Base-by-base conservation (phyloP, 495 filamentous ascomycete species). In the Letharia lupina region DNA sequence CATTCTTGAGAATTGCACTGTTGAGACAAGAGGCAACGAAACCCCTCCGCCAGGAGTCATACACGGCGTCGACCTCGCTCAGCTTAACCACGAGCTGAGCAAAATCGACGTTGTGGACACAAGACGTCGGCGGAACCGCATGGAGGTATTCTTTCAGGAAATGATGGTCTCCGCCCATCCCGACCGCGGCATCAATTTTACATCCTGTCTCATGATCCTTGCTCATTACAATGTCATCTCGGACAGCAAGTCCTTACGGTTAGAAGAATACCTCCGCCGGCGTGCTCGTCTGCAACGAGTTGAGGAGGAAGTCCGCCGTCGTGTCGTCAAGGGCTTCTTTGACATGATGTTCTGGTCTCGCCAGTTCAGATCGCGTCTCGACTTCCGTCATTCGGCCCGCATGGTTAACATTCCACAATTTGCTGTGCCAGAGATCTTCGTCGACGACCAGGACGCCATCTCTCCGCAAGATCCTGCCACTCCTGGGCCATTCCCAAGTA, bases 211-310 rank as follows among this genome's bases (percentile, higher is more conserved):
- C 59, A 93, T 99, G 90, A 96, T 96, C 64, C 82, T 99, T 23
- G 93, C 95, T 20, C 95, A 99, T 77, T 94, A 98, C 81, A 99
- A 99, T 67, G 91, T 99, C 72, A 99, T 99, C 73, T 96, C 86
- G 68, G 94, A 99, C 79, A 97, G 86, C 79, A 97, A 97, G 80
- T 94, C 91, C 77, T 76, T 99, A 70, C 85, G 86, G 44, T 84
- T 99, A 4, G 93, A 99, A 72, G 94, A 99, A 72, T 99, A 94
- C 77, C 80, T 99, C 35, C 89, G 93, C 54, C 91, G 94, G 31
- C 89, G 92, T 31, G 88, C 91, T 45, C 86, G 93, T 39, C 81
- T 99, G 20, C 91, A 96, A 73, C 88, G 93, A 60, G 94, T 99
- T n/a, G 90, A 99, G 73, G 93, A 99, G 75, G 91, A 91, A 67